Base-by-base conservation (phyloP, 2,329 filamentous ascomycete genomes). In the Laburnicola sp. region DNA sequence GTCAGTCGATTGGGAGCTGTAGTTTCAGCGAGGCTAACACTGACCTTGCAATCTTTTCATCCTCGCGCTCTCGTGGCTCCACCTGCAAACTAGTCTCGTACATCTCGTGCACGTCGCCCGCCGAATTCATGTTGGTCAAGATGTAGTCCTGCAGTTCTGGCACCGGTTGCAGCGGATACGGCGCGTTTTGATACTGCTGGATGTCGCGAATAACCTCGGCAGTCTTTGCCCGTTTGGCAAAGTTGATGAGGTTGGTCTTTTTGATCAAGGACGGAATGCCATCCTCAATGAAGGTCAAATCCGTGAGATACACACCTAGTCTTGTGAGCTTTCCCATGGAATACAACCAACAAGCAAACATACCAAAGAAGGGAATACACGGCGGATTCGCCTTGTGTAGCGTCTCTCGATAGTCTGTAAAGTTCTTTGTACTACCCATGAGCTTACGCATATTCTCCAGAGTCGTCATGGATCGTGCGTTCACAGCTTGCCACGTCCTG, bases 11-110 rank as follows among this genome's bases (percentile, higher is more conserved):
- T 46, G 34, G 30, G 37, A 37, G 35, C 16, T 45, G 34, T 26
- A 37, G n/a, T 45, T 45, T 45, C n/a, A 34, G 37, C 34, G 32
- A 45, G 6, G 25, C 6, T 26, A 45, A 21, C 3, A 53, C 51
- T 32, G 86, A 96, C 92, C 94, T 95, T 71, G 96, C 93, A 80
- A 99, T 97, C 82, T 97, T 97, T 78, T 99, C 94, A 71, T 99
- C 94, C 78, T 99, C 94, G 66, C 94, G 84, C 78, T 99, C 94
- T 66, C 94, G 84, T 57, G 94, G 94, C 74, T 99, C 94, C 54
- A 99, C 86, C 67, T 87, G 82, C 76, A 99, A 79, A 76, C 91
- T 96, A 81, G 92, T 92, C 75, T 97, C 92, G 78, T 97, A 99
- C 94, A 97, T 97, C 79, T 97, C 93, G 74, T 97, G 92, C 57